Evolutionary conservation across 2,329 filamentous ascomycete genomes (phyloP).

Genomic region (Nemania abortiva): DNA sequence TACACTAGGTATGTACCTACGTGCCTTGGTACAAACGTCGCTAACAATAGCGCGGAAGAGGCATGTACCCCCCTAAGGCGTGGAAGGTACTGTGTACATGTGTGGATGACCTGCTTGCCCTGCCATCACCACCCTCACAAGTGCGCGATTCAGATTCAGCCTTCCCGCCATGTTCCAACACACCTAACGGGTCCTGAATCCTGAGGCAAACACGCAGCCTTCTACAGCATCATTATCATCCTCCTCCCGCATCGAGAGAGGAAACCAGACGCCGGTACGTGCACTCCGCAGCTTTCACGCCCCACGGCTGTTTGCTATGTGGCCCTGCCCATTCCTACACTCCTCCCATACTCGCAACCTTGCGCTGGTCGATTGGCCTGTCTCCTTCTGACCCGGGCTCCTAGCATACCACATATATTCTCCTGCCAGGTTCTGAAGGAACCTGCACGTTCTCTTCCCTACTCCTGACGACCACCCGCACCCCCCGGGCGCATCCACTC

Average conservation of each 20-base stretch:
- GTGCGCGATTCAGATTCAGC: slow-evolving; percentile 40
- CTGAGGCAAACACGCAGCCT: slow-evolving; percentile 14
- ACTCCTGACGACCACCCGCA: not conserved
- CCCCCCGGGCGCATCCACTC: not conserved
- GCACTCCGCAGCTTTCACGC: not conserved
- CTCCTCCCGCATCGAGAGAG: not conserved
- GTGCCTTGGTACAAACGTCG: not conserved
- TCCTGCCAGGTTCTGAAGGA: slow-evolving; percentile 21
- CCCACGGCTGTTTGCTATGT: not conserved
- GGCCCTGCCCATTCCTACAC: slow-evolving; percentile 18
- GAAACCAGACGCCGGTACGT: slow-evolving; percentile 23
- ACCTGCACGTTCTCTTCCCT: slow-evolving; percentile 10
- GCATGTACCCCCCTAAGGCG: not conserved
- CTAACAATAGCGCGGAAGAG: no score
- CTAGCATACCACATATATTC: slow-evolving; percentile 4
- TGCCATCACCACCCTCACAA: slow-evolving; percentile 18
- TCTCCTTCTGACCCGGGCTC: slow-evolving; percentile 16
- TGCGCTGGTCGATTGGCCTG: slow-evolving; percentile 13
- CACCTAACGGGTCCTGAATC: not conserved
- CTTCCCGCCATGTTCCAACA: slow-evolving; percentile 36
- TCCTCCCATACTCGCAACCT: slow-evolving; percentile 2
- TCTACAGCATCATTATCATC: slow-evolving; percentile 28
- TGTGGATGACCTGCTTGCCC: not conserved
- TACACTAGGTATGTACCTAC: not conserved
- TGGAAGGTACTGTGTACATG: not conserved